Percentiles rank a stretch among this genome's conserved stretches.
These are phyloP conservation scores for Chondrus crispus DNA, from an alignment of 23 red algal species.

Conservation along the genomic window DNA sequence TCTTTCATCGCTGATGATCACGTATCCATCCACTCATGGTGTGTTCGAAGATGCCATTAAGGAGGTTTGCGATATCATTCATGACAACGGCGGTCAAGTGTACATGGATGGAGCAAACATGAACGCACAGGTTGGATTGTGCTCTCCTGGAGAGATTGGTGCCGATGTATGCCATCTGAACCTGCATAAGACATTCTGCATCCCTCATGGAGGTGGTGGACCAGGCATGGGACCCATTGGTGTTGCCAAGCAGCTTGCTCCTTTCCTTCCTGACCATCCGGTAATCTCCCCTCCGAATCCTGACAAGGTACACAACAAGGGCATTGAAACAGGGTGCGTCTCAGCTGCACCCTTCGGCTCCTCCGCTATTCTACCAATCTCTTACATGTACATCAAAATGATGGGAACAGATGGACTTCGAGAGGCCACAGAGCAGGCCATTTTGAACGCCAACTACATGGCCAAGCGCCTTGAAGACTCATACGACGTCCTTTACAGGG, in stretches of 20 bases:
- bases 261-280: conserved; percentile 96
- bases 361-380: conserved; percentile 95
- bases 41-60: conserved; percentile 98
- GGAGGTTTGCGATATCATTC: conserved; percentile 91
- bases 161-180: conserved; percentile 99
- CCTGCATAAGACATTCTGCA: conserved; percentile 99
- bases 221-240: conserved; percentile 99
- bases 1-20: conserved; percentile 93
- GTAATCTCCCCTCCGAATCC: conserved; percentile 66
- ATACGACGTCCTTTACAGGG: conserved; percentile 86
- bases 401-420: conserved; percentile 92
- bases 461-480: conserved; percentile 67
- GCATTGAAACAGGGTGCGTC: conserved; percentile 59
- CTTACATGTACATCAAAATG: conserved; percentile 99
- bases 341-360: conserved; percentile 96
- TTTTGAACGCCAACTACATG: conserved; percentile 99
- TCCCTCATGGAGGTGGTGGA: conserved; percentile 97
- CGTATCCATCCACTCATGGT: conserved; percentile 97
- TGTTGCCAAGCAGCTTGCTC: conserved; percentile 91
- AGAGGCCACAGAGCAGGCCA: conserved; percentile 92
- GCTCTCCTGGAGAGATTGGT: conserved; percentile 96
- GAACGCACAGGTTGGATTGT: conserved; percentile 97
- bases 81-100: conserved; percentile 93
- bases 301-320: conserved; percentile 49
- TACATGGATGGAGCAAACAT: conserved; percentile 99